Evolutionary conservation across 495 filamentous ascomycete genomes (phyloP).

Genomic region (Aspergillus saccharolyticus): DNA sequence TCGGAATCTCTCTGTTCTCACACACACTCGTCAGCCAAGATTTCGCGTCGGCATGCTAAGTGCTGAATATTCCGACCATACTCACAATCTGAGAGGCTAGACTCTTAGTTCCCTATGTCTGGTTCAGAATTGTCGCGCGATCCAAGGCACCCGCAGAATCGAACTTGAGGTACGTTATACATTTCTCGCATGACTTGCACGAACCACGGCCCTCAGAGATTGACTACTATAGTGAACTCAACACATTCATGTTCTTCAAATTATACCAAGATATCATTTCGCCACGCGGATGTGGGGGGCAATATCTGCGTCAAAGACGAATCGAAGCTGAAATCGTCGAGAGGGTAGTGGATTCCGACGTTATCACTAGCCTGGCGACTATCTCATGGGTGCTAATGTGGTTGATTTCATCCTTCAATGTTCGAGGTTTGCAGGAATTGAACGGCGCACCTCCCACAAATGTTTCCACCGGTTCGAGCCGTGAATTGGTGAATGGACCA

Average conservation of each 20-base stretch:
- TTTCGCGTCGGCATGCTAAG: no score
- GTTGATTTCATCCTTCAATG: constrained; percentile 22
- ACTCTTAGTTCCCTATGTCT: constrained; percentile 37
- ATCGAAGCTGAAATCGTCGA: constrained; percentile 29
- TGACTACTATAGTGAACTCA: neutral
- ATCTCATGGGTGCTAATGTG: constrained; percentile 21
- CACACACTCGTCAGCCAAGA: no score
- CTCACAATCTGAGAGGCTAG: no score
- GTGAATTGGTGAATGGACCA: constrained; percentile 25
- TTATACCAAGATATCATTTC: constrained; percentile 44
- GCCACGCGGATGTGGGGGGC: constrained; percentile 44
- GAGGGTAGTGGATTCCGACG: constrained; percentile 36
- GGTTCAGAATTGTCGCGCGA: constrained; percentile 40
- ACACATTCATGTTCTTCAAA: constrained; percentile 1
- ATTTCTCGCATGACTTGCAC: neutral
- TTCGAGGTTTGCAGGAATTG: constrained; percentile 31
- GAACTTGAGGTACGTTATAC: constrained; percentile 34
- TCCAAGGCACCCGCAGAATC: constrained; percentile 33
- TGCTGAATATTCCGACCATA: no score
- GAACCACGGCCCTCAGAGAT: neutral
- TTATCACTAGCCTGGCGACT: constrained; percentile 20
- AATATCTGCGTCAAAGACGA: constrained; percentile 15
- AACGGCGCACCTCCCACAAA: constrained; percentile 32
- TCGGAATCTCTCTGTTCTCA: no score
- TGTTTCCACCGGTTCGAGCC: constrained; percentile 41